Percentiles rank a stretch among this genome's conserved stretches.
Evolutionary conservation across 1,284 basidiomycete species (phyloP).

Genomic region (Leccinum angustisporum): DNA sequence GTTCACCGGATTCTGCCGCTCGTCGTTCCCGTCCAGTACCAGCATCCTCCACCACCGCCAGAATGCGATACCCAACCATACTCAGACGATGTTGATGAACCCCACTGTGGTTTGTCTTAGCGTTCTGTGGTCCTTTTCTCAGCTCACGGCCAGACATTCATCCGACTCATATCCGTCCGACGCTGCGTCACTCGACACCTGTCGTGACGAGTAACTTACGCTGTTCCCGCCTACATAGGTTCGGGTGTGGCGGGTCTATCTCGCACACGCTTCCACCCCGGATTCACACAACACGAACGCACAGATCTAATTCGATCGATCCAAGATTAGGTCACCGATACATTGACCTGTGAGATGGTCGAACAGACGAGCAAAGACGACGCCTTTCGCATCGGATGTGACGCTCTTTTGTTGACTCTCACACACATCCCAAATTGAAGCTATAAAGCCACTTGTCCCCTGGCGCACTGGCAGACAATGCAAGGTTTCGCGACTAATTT

Average conservation of each 20-base stretch:
- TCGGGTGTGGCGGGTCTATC: too few relatives aligned
- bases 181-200: neutral
- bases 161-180: neutral
- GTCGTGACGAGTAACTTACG: neutral
- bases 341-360: neutral
- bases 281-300: too few relatives aligned
- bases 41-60: slow-evolving; percentile 16
- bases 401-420: neutral
- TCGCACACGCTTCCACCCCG: too few relatives aligned
- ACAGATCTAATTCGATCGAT: neutral
- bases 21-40: slow-evolving; percentile 29
- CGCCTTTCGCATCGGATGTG: neutral
- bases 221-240: neutral
- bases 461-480: too few relatives aligned
- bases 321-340: neutral
- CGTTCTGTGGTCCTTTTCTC: neutral
- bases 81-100: too few relatives aligned
- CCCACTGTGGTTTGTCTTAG: too few relatives aligned
- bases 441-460: neutral
- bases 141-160: neutral
- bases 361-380: neutral
- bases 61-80: slow-evolving; percentile 3
- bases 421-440: neutral
- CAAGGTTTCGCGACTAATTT: too few relatives aligned
- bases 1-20: slow-evolving; percentile 4